Base-by-base conservation (phyloP, 1,284 basidiomycete species). In the Taiwanofungus camphoratus region DNA sequence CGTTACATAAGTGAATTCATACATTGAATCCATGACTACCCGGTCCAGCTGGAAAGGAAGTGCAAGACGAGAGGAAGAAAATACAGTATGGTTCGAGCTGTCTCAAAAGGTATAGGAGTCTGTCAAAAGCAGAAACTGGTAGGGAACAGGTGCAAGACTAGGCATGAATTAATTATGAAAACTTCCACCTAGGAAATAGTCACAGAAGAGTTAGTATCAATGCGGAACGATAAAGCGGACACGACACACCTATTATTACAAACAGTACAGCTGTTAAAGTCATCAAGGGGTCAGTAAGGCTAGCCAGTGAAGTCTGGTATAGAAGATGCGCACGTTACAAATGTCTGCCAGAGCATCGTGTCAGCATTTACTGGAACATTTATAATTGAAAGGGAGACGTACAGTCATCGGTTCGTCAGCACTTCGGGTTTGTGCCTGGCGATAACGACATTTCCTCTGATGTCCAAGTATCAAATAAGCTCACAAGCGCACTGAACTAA, bases 351-450 rank as follows among this genome's bases (percentile, higher is more conserved):
- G 23, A 41, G 16, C 11, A 51, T 32, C 31, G 11, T 15, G 53
- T 61, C 22, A 61, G 48, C 23, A 39, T 6, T 5, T 3, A 7
- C 18, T 16, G 21, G 8, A 19, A 12, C 18, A 21, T 21, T 18
- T 12, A 2, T 7, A 5, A 41, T 1, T 26, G 5, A 18, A 8
- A 9, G 20, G 21, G 49, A 45, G 8, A 76, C 82, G 64, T 63
- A 88, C 86, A 7, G 92, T 95, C 93, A 97, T 96, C 30, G 92
- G 93, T 67, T 95, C 93, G 69, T 97, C 93, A 27, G 93, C 93
- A 60, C 85, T 90, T 51, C 93, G 76, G 4, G 93, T 97, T 63
- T 97, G 92, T 58, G 90, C 91, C 68, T 95, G 93, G 55, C 92
- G 87, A 60, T 96, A 96, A 36, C 87, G 81, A 56, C 90, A 92